Evolutionary conservation across 2,329 filamentous ascomycete species (phyloP), one percentile per base, ranked within the genome.

Genomic region (Fusarium oxysporum): DNA sequence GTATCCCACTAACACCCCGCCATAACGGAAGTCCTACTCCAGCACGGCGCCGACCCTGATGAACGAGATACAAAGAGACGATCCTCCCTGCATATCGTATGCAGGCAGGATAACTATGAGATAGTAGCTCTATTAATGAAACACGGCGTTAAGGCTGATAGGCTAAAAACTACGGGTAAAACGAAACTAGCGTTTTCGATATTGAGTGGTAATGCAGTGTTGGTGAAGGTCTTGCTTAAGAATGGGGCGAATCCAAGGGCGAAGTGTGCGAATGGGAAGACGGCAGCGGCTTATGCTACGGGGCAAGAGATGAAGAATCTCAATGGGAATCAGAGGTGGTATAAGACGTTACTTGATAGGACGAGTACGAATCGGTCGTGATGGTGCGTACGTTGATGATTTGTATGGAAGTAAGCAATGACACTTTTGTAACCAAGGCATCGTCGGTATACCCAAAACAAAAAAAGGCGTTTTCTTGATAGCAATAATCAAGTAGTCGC

Each of bases 261-360:
- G 1, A 67, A 51, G 25, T 67, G 64, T 21, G 21, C 62, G 0
- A 67, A 67, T 51, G 62, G 64, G 2, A 67, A 66, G 17, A 66
- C 44, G 7, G 23, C 62, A 14, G 62, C 28, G 17, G 38, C 44
- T 4, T 67, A 60, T 47, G 62, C 51, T 2, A 35, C 28, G 7
- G 51, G 43, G 4, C n/a, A 45, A 3, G 64, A 67, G 44, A 53
- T 43, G n/a, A 67, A 66, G 23, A 51, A 33, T 16, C 4, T 67
- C 0, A 40, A 66, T 25, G 33, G 23, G 6, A n/a, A 63, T 7
- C 40, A 17, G 11, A 41, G 7, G 1, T 65, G 47, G 62, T 56
- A 65, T 6, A 55, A 55, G 8, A 64, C 40, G 2, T 35, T 65
- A 7, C 33, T 64, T 17, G 59, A 65, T 11, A 55, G 59, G 19